Percentiles rank a stretch among this genome's conserved stretches.
Evolutionary conservation across 2,329 filamentous ascomycete species (phyloP).

Genomic region (Anisogramma anomala): DNA sequence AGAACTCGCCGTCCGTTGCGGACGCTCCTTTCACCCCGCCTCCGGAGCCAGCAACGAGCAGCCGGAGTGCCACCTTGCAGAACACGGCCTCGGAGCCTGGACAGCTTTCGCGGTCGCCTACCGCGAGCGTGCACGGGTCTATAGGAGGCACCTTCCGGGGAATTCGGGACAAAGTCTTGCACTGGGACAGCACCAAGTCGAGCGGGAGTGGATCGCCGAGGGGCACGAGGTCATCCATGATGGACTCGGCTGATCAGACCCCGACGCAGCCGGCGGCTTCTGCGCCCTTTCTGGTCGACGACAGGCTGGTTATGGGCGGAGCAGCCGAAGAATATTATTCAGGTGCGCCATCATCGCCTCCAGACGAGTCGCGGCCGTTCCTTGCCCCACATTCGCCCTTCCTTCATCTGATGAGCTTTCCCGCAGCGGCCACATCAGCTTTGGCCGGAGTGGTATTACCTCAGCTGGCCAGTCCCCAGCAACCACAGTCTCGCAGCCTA

Average conservation of each 20-base stretch:
- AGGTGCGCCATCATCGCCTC: constrained; percentile 18
- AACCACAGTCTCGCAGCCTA: not conserved
- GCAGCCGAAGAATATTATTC: constrained; percentile 20
- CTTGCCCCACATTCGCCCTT: constrained; percentile 1
- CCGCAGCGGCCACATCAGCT: constrained; percentile 1
- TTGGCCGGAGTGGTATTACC: constrained; percentile 8
- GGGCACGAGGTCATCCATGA: constrained; percentile 2
- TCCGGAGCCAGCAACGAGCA: constrained; percentile 3
- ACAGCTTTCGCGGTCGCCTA: constrained; percentile 9
- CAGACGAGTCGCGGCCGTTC: constrained; percentile 8
- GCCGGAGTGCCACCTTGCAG: constrained; percentile 5
- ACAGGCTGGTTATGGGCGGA: constrained; percentile 16
- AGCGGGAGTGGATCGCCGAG: constrained; percentile 9
- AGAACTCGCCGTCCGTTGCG: constrained; percentile 8
- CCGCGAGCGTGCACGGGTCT: constrained; percentile 7
- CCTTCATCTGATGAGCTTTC: constrained; percentile 11
- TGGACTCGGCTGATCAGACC: constrained; percentile 12
- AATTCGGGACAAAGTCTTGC: constrained; percentile 13
- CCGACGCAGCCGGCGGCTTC: constrained; percentile 7
- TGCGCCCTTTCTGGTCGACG: constrained; percentile 14
- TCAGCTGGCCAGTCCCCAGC: not conserved
- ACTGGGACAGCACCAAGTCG: constrained; percentile 15
- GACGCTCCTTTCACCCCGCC: constrained; percentile 12
- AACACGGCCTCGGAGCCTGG: constrained; percentile 7
- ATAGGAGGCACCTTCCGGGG: constrained; percentile 10